phyloP scores from a whole-genome alignment of 2,329 filamentous ascomycete species.

The Fusarium neocosmosporiellum region DNA sequence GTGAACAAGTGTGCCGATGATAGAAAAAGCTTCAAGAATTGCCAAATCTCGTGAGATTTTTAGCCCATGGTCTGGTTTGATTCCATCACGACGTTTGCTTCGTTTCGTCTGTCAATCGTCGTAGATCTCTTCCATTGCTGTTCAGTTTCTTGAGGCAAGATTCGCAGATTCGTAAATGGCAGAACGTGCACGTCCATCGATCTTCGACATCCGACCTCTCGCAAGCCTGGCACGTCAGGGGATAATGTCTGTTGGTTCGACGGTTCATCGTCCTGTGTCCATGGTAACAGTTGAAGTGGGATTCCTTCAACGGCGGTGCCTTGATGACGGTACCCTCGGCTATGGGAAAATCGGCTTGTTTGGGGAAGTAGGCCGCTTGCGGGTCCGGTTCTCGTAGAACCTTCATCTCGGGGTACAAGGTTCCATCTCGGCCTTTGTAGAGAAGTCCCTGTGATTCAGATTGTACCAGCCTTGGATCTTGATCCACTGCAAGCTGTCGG shows the following conservation, averaged over 20 bases:
- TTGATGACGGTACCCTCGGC: constrained; percentile 53
- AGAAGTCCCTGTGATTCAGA: constrained; percentile 50
- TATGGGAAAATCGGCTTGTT: constrained; percentile 42
- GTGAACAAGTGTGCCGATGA: background rate
- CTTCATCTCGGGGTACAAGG: constrained; percentile 56
- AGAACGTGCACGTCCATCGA: constrained; percentile 62
- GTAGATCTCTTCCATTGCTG: constrained; percentile 56
- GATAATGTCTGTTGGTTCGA: constrained; percentile 60
- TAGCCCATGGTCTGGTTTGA: background rate
- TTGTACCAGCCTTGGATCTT: constrained; percentile 47
- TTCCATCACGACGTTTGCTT: constrained; percentile 6
- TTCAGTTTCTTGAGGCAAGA: constrained; percentile 58
- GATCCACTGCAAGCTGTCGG: constrained; percentile 38
- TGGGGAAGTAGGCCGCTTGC: constrained; percentile 53
- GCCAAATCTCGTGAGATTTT: background rate
- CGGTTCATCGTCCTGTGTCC: constrained; percentile 61
- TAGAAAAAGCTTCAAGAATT: constrained; percentile 10
- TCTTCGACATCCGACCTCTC: constrained; percentile 56
- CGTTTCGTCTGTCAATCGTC: constrained; percentile 51
- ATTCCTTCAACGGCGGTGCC: constrained; percentile 57
- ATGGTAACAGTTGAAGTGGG: constrained; percentile 60
- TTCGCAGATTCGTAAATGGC: constrained; percentile 63
- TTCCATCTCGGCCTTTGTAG: constrained; percentile 53
- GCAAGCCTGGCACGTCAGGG: constrained; percentile 66
- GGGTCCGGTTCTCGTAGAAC: constrained; percentile 49